Conservation (phyloP, 2,329 filamentous ascomycete species). For the Thielaviopsis ethacetica region DNA sequence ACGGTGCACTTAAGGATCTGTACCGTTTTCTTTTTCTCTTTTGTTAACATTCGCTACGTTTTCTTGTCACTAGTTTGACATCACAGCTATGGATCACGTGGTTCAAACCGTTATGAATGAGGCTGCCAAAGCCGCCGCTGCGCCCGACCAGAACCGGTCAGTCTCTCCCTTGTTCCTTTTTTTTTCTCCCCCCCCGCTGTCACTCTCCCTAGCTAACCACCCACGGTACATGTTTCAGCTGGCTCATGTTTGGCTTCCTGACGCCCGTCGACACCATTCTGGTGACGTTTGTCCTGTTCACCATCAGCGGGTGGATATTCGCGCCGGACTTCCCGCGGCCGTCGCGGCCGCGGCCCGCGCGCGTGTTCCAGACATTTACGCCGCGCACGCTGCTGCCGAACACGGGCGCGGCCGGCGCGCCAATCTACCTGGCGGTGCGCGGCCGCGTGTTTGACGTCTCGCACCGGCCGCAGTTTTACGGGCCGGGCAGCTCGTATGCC, state of each 20-base stretch:
- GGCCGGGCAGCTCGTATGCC: constrained; percentile 82
- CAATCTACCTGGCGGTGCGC: constrained; percentile 82
- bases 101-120: constrained; percentile 38
- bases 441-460: constrained; percentile 85
- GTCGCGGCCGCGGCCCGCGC: constrained; percentile 34
- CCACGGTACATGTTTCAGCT: background rate
- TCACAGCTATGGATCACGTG: constrained; percentile 36
- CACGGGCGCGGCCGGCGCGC: constrained; percentile 57
- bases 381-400: constrained; percentile 69
- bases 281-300: constrained; percentile 37
- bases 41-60: no score
- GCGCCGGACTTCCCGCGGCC: constrained; percentile 22
- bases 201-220: background rate
- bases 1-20: no score
- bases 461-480: constrained; percentile 82
- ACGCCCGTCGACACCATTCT: constrained; percentile 50
- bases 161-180: constrained; percentile 10
- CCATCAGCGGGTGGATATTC: constrained; percentile 19
- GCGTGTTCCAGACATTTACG: constrained; percentile 54
- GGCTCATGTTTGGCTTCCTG: constrained; percentile 26
- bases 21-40: no score
- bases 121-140: constrained; percentile 26
- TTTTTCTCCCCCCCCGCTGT: no score
- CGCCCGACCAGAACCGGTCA: constrained; percentile 10
- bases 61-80: no score